Percentiles rank a stretch among this genome's conserved stretches.
phyloP scores from a whole-genome alignment of 129 eudicot genomes.

The Apium graveolens region DNA sequence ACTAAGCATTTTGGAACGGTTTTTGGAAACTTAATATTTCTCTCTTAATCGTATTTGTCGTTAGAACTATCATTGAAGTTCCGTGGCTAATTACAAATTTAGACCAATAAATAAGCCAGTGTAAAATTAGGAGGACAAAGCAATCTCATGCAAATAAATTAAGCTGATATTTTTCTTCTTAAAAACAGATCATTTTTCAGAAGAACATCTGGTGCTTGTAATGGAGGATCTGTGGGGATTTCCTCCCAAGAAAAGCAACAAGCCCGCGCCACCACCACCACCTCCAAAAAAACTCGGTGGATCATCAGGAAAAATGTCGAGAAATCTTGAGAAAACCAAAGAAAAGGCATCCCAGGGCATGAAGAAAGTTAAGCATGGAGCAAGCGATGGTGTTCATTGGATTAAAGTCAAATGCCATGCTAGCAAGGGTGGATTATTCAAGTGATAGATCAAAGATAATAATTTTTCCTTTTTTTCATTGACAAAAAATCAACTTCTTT shows the following conservation, averaged over 20 bases:
- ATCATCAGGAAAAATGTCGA: conserved; percentile 6
- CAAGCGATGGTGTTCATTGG: conserved; percentile 7
- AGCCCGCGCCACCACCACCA: neutral
- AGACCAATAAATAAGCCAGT: neutral
- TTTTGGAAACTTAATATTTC: too few relatives aligned
- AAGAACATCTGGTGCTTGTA: conserved; percentile 9
- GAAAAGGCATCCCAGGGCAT: neutral
- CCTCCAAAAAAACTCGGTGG: neutral
- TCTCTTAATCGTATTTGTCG: too few relatives aligned
- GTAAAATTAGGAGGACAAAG: neutral
- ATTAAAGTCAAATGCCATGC: neutral
- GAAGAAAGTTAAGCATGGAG: conserved; percentile 8
- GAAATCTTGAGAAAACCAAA: conserved; percentile 6
- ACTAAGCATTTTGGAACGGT: too few relatives aligned
- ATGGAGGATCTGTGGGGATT: conserved; percentile 6
- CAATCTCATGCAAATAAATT: neutral
- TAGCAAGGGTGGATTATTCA: neutral
- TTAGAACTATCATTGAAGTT: neutral
- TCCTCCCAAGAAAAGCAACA: neutral
- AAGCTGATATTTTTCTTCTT: neutral
- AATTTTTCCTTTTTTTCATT: neutral
- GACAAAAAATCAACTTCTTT: neutral
- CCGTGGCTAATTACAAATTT: neutral
- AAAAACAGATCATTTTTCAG: neutral
- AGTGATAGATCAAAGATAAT: neutral